Base-by-base conservation (phyloP, 805 yeast species). In the Barnettozyma siamensis region DNA sequence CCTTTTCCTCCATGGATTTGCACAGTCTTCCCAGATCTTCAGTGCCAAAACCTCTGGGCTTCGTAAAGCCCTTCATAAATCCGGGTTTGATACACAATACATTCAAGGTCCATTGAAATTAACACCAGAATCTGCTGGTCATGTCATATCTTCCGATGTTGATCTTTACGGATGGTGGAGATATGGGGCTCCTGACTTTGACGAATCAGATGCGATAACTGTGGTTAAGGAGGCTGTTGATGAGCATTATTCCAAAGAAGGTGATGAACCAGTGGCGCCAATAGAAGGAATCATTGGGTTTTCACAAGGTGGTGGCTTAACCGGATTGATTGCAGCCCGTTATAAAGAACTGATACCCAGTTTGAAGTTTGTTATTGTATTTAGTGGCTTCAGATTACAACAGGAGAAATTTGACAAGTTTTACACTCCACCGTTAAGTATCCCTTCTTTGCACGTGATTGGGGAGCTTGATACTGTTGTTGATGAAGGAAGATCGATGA, bases 381-480 rank as follows among this genome's bases (percentile, higher is more conserved):
- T 84, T 57, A 76, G 89, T 16, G 96, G 96, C 43, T 70, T 66
- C 43, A 60, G 53, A 44, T 43, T 68, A 31, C 58, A 54, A 18
- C 62, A 66, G 6, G 46, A 48, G 21, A 35, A 47, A 7, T 47
- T 40, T 15, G 58, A 60, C 39, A 42, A 44, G 12, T 45, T 42
- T 12, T 50, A 51, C 32, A 41, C 47, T 1, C 30, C 31, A 3
- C 42, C 45, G 2, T 50, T 65, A 47, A 31, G 27, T 4, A 34
- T 59, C 7, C 72, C 69, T 12, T 53, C 84, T 0, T 66, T 91
- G 37, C 96, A 88, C 58, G 78, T 91, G 1, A 63, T 78, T 44
- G 98, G 99, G 18, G 91, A 91, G 46, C 64, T 88, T 23, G 99
- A 93, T 54, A 83, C 95, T 0, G 82, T 91, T 11, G 95, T 93